Evolutionary conservation across 2,329 filamentous ascomycete species (phyloP).

Genomic region (Pseudogymnoascus sp.): DNA sequence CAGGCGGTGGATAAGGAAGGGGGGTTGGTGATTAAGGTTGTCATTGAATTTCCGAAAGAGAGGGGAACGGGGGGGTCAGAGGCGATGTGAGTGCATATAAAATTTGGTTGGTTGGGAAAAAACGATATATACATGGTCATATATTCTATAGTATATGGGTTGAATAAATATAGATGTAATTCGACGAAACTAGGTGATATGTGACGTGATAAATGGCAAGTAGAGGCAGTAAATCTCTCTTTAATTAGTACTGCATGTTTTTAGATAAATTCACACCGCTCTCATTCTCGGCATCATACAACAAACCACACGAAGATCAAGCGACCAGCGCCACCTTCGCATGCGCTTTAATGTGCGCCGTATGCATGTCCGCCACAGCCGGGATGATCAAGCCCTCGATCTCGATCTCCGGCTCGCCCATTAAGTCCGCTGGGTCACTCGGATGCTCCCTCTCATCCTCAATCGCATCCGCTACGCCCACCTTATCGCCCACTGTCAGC

Average conservation of each 20-base stretch:
- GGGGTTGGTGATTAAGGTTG: constrained; percentile 65
- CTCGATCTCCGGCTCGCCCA: constrained; percentile 66
- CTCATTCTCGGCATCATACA: not conserved
- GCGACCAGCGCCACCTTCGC: not conserved
- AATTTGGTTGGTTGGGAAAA: not conserved
- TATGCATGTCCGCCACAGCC: constrained; percentile 68
- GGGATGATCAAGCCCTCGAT: constrained; percentile 92
- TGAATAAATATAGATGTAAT: not conserved
- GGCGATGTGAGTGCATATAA: not conserved
- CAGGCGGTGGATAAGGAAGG: constrained; percentile 76
- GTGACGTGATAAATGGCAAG: not conserved
- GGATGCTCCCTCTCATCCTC: constrained; percentile 36
- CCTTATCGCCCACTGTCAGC: constrained; percentile 17
- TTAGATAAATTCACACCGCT: not conserved
- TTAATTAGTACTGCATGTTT: constrained; percentile 1
- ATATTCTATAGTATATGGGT: not conserved
- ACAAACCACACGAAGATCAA: not conserved
- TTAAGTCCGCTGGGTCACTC: constrained; percentile 43
- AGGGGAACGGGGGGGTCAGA: constrained; percentile 26
- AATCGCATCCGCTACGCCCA: constrained; percentile 27
- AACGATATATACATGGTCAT: not conserved
- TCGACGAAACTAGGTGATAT: not conserved
- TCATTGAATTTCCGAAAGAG: constrained; percentile 60
- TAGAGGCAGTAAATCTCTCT: not conserved
- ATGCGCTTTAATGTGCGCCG: constrained; percentile 39